These are phyloP conservation scores for Cercospora canescens DNA, from an alignment of 2,329 filamentous ascomycete genomes.

Conservation along the genomic window DNA sequence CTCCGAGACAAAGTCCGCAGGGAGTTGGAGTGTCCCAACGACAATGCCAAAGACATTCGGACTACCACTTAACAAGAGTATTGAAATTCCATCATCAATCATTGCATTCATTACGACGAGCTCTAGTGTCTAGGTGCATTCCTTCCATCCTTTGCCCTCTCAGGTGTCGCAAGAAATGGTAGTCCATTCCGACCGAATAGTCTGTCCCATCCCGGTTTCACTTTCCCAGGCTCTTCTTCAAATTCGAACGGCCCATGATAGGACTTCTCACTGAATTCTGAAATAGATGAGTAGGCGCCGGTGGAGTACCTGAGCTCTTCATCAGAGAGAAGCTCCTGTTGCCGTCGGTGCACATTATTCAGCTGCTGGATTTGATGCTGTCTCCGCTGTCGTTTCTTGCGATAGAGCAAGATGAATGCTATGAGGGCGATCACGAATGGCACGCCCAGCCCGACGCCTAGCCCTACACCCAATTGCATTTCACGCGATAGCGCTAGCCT, in stretches of 20 bases:
- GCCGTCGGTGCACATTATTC: not conserved
- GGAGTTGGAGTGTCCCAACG: not conserved
- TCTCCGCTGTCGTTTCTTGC: slow-evolving; percentile 4
- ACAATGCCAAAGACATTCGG: not conserved
- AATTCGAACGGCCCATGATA: slow-evolving; percentile 18
- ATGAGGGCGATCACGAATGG: slow-evolving; percentile 9
- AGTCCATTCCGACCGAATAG: slow-evolving; percentile 9
- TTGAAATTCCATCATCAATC: not conserved
- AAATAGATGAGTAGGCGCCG: slow-evolving; percentile 5
- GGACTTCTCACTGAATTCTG: slow-evolving; percentile 13
- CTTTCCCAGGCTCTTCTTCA: slow-evolving; percentile 6
- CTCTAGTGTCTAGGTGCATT: not conserved
- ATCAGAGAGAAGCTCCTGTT: not conserved
- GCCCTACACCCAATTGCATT: slow-evolving; percentile 10
- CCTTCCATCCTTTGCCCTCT: slow-evolving; percentile 1
- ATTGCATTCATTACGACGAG: not conserved
- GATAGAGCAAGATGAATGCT: not conserved
- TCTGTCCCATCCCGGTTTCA: slow-evolving; percentile 12
- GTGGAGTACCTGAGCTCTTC: not conserved
- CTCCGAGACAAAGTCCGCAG: not conserved
- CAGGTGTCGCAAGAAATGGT: not conserved
- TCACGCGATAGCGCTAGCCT: not conserved
- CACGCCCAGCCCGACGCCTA: slow-evolving; percentile 12
- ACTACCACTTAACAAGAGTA: not conserved
- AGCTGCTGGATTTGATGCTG: slow-evolving; percentile 12